phyloP scores from a whole-genome alignment of 139 green algal genomes.

The Ettlia oleoabundans region DNA sequence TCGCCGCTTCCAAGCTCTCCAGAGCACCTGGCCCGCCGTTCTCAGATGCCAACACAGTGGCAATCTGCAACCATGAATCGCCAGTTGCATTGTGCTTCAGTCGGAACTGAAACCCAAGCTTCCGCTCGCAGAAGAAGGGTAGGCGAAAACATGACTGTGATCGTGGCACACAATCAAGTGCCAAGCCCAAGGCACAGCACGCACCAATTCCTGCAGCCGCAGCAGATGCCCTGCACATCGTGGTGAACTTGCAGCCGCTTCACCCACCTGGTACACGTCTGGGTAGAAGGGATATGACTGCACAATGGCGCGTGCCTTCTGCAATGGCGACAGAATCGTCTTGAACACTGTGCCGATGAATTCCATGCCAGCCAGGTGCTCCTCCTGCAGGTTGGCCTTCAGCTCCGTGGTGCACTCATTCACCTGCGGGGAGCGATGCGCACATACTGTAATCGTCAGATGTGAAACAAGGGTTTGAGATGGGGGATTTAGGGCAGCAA shows the following conservation, averaged over 20 bases:
- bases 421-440: too few relatives aligned
- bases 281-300: conserved; percentile 59
- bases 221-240: too few relatives aligned
- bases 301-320: conserved; percentile 54
- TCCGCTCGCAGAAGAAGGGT: background rate
- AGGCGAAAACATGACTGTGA: background rate
- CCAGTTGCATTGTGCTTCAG: too few relatives aligned
- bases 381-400: conserved; percentile 56
- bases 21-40: conserved; percentile 10
- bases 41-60: conserved; percentile 36
- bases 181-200: background rate
- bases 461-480: background rate
- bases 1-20: conserved; percentile 6
- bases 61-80: conserved; percentile 46
- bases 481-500: background rate
- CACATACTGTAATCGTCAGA: background rate
- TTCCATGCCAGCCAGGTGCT: conserved; percentile 55
- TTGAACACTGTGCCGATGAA: conserved; percentile 61
- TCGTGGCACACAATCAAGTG: too few relatives aligned
- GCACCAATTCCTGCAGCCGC: too few relatives aligned
- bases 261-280: conserved; percentile 48
- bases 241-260: too few relatives aligned
- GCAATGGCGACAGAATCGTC: conserved; percentile 47
- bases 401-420: conserved; percentile 51
- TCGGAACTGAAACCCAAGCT: too few relatives aligned